phyloP scores from a whole-genome alignment of 1,284 basidiomycete genomes.

The Apiotrichum gamsii region DNA sequence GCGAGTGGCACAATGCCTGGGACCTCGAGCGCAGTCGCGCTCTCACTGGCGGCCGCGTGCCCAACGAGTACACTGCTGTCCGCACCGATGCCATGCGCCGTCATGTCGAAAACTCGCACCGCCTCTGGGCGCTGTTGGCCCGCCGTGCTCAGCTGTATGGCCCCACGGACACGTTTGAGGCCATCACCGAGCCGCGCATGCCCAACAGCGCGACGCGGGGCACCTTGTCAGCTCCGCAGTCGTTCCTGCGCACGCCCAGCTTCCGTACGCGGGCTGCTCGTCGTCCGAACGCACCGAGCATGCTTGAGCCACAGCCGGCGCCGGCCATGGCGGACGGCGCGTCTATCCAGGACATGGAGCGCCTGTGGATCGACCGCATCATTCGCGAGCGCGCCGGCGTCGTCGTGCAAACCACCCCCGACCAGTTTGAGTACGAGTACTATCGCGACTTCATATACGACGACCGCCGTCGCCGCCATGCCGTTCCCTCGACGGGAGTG shows the following conservation, averaged over 20 bases:
- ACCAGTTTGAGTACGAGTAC: slow-evolving; percentile 11
- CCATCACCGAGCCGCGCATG: neutral
- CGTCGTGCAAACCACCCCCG: neutral
- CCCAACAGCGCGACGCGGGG: neutral
- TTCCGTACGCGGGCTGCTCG: too few species aligned
- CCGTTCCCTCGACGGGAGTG: neutral
- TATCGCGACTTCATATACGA: slow-evolving; percentile 13
- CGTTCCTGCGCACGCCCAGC: neutral
- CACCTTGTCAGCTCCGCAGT: neutral
- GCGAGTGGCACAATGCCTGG: slow-evolving; percentile 7
- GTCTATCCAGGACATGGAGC: slow-evolving; percentile 5
- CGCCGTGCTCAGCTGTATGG: neutral
- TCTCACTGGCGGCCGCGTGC: slow-evolving; percentile 1
- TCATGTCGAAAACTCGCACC: slow-evolving; percentile 12
- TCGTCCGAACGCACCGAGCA: too few species aligned
- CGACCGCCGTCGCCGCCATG: neutral
- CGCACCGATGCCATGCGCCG: slow-evolving; percentile 7
- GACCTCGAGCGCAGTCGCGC: slow-evolving; percentile 7
- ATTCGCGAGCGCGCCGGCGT: slow-evolving; percentile 1
- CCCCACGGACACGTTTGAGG: neutral
- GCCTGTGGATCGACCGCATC: slow-evolving; percentile 4
- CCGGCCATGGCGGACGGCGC: neutral
- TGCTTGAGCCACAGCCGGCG: too few species aligned
- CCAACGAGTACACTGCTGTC: slow-evolving; percentile 3
- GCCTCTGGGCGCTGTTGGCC: slow-evolving; percentile 6